Base-by-base conservation (phyloP, 345 rosid species). In the Pseudoturritis turrita region DNA sequence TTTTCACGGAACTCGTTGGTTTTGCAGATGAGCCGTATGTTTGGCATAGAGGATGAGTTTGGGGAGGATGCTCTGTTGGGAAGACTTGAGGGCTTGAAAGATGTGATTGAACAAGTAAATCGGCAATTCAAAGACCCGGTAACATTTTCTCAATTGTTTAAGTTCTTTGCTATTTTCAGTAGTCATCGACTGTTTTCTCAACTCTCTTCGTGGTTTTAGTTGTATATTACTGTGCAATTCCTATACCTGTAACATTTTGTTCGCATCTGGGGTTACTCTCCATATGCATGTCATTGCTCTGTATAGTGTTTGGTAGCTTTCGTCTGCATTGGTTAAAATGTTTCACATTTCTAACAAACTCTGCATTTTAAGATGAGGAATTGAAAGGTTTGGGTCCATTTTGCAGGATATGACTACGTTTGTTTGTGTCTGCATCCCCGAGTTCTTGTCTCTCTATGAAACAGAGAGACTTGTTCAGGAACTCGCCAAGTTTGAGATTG, bases 391-490 rank as follows among this genome's bases (percentile, higher is more conserved):
- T 43, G 60, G 60, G 41, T 71, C 51, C 17, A 3, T 37, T 11
- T 26, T 9, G 68, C 86, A 96, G 99, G 98, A 96, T 78, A 62
- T 96, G 89, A 96, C 99, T 52, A 96, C 98, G 10, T 96, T 96
- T 40, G 79, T 92, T 64, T 96, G 99, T 55, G 97, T 96, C 58
- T 96, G 99, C 88, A 92, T 96, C 63, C 99, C 98, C 4, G 99
- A 96, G 85, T 96, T 96, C 82, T 89, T 96, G 62, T 96, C 98
- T 72, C 96, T 92, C 23, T 92, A 92, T 52, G 99, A 96, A 86
- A 96, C 97, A 17, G 98, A 96, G 80, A 90, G 99, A 80, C 75
- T 96, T 71, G 98, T 96, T 62, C 98, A 96, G 83, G 99, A 96
- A 81, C 98, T 96, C 71, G 81, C 99, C 70, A 96, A 92, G 79